Evolutionary conservation across 164 flowering plant species (phyloP).

Genomic region (Macadamia tetraphylla): DNA sequence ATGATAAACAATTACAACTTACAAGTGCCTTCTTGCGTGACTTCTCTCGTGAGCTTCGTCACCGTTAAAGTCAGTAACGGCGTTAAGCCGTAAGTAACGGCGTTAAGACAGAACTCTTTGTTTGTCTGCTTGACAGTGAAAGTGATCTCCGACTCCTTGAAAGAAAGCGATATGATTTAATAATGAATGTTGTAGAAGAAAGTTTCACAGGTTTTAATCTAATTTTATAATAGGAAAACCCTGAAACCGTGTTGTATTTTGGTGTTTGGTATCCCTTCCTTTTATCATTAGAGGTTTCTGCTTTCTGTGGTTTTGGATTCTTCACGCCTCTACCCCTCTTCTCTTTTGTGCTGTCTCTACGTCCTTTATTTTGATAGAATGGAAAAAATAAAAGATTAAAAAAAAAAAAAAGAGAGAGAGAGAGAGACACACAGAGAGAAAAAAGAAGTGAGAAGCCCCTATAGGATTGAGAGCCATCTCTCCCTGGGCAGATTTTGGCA

Average conservation of each 20-base stretch:
- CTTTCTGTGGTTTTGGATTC: conserved; percentile 46
- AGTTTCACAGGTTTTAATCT: too few species aligned
- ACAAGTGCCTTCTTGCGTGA: neutral
- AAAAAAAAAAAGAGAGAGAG: neutral
- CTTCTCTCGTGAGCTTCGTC: neutral
- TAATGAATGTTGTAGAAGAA: too few species aligned
- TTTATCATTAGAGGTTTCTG: neutral
- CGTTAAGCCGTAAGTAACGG: neutral
- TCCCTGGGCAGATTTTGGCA: neutral
- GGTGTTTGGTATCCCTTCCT: neutral
- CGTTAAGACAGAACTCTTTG: neutral
- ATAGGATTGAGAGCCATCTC: neutral
- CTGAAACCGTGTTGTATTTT: conserved; percentile 8
- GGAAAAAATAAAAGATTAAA: neutral
- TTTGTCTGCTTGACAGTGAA: neutral
- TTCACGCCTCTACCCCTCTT: conserved; percentile 45
- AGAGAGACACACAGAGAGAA: too few species aligned
- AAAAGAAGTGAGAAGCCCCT: neutral
- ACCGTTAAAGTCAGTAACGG: too few species aligned
- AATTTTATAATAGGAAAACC: neutral
- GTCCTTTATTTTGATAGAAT: conserved; percentile 6
- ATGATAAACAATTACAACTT: neutral
- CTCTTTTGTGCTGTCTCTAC: conserved; percentile 49
- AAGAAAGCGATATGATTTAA: neutral
- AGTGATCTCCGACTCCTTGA: neutral